Evolutionary conservation across 73 alveolate genomes (phyloP), one percentile per base, ranked within the genome.

Genomic region (Uronychia binucleata): DNA sequence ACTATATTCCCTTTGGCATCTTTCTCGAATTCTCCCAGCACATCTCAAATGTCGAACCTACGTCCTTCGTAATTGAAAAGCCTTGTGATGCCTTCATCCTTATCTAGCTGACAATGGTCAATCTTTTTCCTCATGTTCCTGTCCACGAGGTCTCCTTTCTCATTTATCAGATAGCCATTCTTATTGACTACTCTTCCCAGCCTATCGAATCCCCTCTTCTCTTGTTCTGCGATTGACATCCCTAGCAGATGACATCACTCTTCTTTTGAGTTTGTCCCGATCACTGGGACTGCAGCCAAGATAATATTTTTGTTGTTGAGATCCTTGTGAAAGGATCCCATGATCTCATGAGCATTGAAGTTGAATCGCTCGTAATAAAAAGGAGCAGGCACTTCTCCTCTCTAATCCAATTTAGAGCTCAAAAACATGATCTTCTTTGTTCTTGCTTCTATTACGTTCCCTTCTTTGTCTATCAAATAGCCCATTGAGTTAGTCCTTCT

Each of bases 51-150:
- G 31, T 82, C 88, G 46, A 88, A 88, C 74, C 82, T 83, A 82
- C 82, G 82, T 0, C 90, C 94, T 28, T 88, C 85, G 58, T 88
- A 88, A 79, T 75, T 88, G 57, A 87, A 83, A 26, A 83, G 74
- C 14, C 46, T 79, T 19, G 90, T 87, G 28, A 89, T 77, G 33
- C 84, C 92, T 26, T 90, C 95, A 35, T 78, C 84, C 1, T 74
- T 31, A 26, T 83, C 33, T 33, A n/a, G 74, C n/a, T 83, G 90
- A 33, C 19, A 33, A n/a, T 84, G 58, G 58, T 89, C 87, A 28
- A 89, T 78, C 33, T 84, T 89, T 13, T 58, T 59, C 79, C 87
- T 84, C 29, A 88, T 90, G n/a, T 60, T 58, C 75, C 78, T 77
- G n/a, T n/a, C 90, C 1, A n/a, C 28, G 19, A 83, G 33, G 74